Evolutionary conservation across 305 asterid genomes (phyloP), one percentile per base, ranked within the genome.

Genomic region (Fraxinus floribunda): DNA sequence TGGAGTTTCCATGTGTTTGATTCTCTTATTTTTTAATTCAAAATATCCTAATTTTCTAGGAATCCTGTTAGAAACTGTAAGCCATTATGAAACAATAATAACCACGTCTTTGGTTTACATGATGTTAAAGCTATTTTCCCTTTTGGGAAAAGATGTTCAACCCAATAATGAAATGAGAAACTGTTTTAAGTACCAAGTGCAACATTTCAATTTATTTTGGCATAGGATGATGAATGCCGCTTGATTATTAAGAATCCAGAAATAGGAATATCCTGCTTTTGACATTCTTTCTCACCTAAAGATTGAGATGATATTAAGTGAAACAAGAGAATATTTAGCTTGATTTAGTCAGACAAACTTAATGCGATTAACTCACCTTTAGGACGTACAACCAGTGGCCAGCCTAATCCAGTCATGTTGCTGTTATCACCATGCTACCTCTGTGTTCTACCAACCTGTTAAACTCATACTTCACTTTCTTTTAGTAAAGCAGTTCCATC

Each of bases 1-100:
- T 62, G 78, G 79, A 80, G 60, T 77, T 83, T 78, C 49, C 78
- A 24, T 39, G 76, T 29, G 75, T 55, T 44, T 55, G 36, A 74
- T 74, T 85, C 80, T 79, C 78, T 80, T 76, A 10, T 29, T 29
- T 29, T 39, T 44, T 75, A 55, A 66, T 52, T 75, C 24, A 64
- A 20, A 49, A 39, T 70, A 29, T 71, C 73, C 46, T 82, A 15
- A 68, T 66, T 26, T 46, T 80, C 30, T 2, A 29, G 60, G 20
- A 30, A 62, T 60, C 20, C 52, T 35, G 24, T 57, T 57, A 76
- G 78, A 70, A 52, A 52, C 62, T 52, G 55, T 55, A 29, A 60
- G 39, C 80, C 70, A 26, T 9, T 11, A 82, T 38, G 71, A 30
- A 77, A 66, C 75, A 55, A 16, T 55, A n/a, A 32, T 49, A 71